Evolutionary conservation across 2,329 filamentous ascomycete genomes (phyloP).

Genomic region (Diaporthe batatas): DNA sequence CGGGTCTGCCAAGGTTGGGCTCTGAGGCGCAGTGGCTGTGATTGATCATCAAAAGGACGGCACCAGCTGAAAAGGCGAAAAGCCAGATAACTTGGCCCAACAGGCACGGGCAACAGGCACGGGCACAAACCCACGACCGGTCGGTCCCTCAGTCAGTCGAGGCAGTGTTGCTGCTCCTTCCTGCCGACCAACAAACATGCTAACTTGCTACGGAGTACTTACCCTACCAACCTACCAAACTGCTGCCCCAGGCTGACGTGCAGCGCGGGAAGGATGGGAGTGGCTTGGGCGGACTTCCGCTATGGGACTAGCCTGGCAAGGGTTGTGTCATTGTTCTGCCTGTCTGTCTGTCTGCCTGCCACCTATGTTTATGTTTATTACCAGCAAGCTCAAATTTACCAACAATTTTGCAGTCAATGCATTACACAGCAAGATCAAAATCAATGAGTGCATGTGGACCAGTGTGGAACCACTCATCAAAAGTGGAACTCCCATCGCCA

Average conservation of each 20-base stretch:
- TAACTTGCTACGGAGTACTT: not conserved
- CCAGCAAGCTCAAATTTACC: too few relatives aligned
- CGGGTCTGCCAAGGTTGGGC: constrained; percentile 25
- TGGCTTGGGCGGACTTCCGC: not conserved
- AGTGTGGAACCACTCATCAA: not conserved
- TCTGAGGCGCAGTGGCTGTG: constrained; percentile 13
- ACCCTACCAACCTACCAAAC: not conserved
- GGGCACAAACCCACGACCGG: not conserved
- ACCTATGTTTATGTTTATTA: too few relatives aligned
- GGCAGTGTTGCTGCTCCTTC: constrained; percentile 14
- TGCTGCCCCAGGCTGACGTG: constrained; percentile 9
- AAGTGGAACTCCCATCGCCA: not conserved
- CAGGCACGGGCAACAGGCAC: not conserved
- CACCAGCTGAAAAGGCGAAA: constrained; percentile 18
- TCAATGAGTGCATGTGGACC: not conserved
- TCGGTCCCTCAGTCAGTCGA: not conserved
- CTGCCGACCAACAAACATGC: not conserved
- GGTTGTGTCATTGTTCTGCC: not conserved
- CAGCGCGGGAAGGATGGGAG: constrained; percentile 1
- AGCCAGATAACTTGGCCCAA: not conserved
- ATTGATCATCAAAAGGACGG: constrained; percentile 5
- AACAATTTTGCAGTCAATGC: too few relatives aligned
- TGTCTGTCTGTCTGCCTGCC: not conserved
- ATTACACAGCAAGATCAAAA: not conserved
- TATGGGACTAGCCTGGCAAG: not conserved